Base-by-base conservation (phyloP, 2,329 filamentous ascomycete genomes). In the Pleurostoma richardsiae region DNA sequence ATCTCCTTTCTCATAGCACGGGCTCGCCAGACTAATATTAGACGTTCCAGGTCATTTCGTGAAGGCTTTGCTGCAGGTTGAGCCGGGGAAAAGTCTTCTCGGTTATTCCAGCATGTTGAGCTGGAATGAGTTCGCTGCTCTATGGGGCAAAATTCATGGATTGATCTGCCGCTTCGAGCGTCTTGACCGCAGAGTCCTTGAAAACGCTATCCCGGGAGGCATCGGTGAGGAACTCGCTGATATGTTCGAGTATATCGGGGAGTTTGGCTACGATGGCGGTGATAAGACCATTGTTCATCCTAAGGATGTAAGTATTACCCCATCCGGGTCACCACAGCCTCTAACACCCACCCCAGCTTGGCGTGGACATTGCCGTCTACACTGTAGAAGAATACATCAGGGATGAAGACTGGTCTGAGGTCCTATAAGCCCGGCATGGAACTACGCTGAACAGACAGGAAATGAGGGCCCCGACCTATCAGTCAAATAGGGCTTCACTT, bases 231-330 rank as follows among this genome's bases (percentile, higher is more conserved):
- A 78, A 50, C 59, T 71, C 0, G 65, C 65, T 3, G 56, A 67
- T 48, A 77, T 78, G 74, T 76, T 69, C 40, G 51, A 57, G 2
- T 78, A 77, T 49, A 65, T 63, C 8, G 69, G 66, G 0, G 62
- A 74, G 31, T 72, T 73, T 0, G 74, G 74, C 0, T 77, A 77
- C 46, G 72, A 73, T 49, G 74, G 74, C 1, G 71, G 61, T 76
- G 11, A 46, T 75, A 46, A 71, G 52, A 40, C 71, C 70, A 0
- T 19, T 19, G 61, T 66, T 43, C 70, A 77, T 52, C 55, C 77
- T 33, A 57, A 55, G 44, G 63, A 70, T 58, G 73, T 74, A 51
- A 63, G 65, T 53, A 8, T 4, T 10, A 4, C 6, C 11, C 6
- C 19, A 29, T 31, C 19, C 4, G 0, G 4, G 6, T 8, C 1